A percentile compares a stretch with the other conserved stretches of the same genome.
These are phyloP conservation scores for Phytophthora palmivora DNA, from an alignment of 352 stramenopile genomes.

Conservation along the genomic window DNA sequence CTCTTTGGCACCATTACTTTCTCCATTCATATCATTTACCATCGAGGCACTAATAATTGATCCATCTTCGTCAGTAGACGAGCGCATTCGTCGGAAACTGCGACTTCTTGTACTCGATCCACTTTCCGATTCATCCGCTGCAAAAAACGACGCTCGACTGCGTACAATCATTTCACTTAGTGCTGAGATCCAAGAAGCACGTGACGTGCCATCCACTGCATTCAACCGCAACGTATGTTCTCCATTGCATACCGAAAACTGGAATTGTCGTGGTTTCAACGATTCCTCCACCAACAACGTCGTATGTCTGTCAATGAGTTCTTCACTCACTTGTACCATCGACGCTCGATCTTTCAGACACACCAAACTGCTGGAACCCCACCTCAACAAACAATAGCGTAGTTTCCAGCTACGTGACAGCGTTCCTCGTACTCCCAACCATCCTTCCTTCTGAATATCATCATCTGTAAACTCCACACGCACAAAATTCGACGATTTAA, in stretches of 20 bases:
- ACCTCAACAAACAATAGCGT: slow-evolving; percentile 79
- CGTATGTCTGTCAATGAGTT: slow-evolving; percentile 80
- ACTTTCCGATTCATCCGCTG: slow-evolving; percentile 74
- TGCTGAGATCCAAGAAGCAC: slow-evolving; percentile 73
- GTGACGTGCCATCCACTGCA: slow-evolving; percentile 62
- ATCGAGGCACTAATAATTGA: slow-evolving; percentile 40
- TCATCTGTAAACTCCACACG: slow-evolving; percentile 74
- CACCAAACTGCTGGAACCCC: slow-evolving; percentile 75
- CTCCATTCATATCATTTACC: slow-evolving; percentile 37
- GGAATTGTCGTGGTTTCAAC: slow-evolving; percentile 75
- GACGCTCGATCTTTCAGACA: slow-evolving; percentile 79
- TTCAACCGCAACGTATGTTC: slow-evolving; percentile 77
- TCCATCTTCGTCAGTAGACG: slow-evolving; percentile 64
- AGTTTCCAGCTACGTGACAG: slow-evolving; percentile 88
- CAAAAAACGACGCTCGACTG: slow-evolving; percentile 77
- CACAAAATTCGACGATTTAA: slow-evolving; percentile 51
- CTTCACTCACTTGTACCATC: slow-evolving; percentile 74
- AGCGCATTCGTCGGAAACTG: slow-evolving; percentile 59
- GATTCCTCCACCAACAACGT: slow-evolving; percentile 71
- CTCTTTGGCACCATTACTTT: slow-evolving; percentile 27
- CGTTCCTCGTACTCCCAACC: slow-evolving; percentile 70
- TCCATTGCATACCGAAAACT: slow-evolving; percentile 84
- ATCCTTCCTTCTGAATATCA: slow-evolving; percentile 79
- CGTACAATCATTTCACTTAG: slow-evolving; percentile 86
- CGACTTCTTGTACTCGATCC: slow-evolving; percentile 51